Base-by-base conservation (phyloP, 2,329 filamentous ascomycete species). In the Knoxdaviesia proteae region DNA sequence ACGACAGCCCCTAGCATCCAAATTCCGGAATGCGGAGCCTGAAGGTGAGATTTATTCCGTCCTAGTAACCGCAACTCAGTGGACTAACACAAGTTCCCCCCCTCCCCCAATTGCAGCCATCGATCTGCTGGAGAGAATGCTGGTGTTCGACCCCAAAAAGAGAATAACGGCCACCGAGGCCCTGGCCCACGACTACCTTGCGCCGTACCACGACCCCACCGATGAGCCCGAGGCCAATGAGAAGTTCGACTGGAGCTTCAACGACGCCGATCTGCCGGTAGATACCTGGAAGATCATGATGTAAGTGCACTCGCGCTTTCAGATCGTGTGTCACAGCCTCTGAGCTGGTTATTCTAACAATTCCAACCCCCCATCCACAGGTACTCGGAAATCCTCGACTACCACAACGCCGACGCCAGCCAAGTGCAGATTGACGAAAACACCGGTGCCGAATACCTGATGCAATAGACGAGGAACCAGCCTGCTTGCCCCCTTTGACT, bases 281-380 rank as follows among this genome's bases (percentile, higher is more conserved):
- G 90, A 98, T 57, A 94, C 87, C n/a, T 98, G 90, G 90, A 98
- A 98, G 68, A 94, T 98, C 58, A 98, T 96, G 90, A 98, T 98
- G 90, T 94, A 69, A 56, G 80, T 59, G 31, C 36, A 46, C 34
- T 42, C 10, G 29, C 8, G 37, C 20, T 2, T 20, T 20, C 20
- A 20, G 2, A 20, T 20, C 20, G 20, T 20, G 20, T 20, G 20
- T 3, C 20, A 20, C 20, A 20, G 2, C 2, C 20, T 20, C 20
- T 2, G 20, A 20, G 20, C 20, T 20, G 20, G 2, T 20, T 20
- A 20, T 20, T 20, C 20, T 20, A 39, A 37, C 33, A 46, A 49
- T 52, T 20, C 3, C 20, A 2, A 20, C 20, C 20, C 20, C 20
- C 20, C 20, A 42, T 57, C 3, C 11, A 43, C 57, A 94, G 87